Percentiles rank a stretch among this genome's conserved stretches.
Conservation (phyloP, 1,139 yeast genomes). For the Scheffersomyces lignicola region DNA sequence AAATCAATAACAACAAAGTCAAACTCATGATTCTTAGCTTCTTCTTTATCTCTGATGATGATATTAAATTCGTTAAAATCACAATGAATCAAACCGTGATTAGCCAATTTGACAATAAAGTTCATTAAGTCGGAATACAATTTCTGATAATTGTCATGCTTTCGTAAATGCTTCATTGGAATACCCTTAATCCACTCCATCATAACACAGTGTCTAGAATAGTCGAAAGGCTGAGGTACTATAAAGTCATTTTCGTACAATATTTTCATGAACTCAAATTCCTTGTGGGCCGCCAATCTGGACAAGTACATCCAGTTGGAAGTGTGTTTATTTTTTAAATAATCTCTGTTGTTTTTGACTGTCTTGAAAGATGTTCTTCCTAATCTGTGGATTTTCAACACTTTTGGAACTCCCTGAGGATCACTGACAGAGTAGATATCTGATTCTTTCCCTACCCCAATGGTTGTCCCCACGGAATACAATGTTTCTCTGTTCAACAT, state of each 20-base stretch:
- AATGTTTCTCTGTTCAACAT: conserved; percentile 73
- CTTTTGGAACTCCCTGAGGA: conserved; percentile 61
- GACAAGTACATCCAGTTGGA: conserved; percentile 93
- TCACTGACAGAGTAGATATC: conserved; percentile 90
- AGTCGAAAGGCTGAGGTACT: conserved; percentile 88
- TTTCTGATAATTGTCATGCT: conserved; percentile 65
- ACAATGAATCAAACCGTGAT: conserved; percentile 91
- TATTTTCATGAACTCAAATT: conserved; percentile 81
- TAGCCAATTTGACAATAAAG: conserved; percentile 79
- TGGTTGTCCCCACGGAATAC: conserved; percentile 79
- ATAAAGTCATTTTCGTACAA: conserved; percentile 72
- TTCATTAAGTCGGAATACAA: conserved; percentile 84
- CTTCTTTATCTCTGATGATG: conserved; percentile 69
- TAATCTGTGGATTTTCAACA: conserved; percentile 84
- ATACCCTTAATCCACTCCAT: conserved; percentile 90
- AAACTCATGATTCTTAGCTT: conserved; percentile 48
- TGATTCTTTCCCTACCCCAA: conserved; percentile 97
- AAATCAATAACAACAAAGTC: conserved; percentile 92
- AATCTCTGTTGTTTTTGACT: conserved; percentile 91
- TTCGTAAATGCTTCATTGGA: conserved; percentile 81
- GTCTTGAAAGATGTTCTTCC: conserved; percentile 93
- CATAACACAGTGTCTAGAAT: conserved; percentile 86
- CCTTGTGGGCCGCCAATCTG: conserved; percentile 87
- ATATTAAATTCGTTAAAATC: conserved; percentile 97
- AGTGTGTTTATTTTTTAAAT: conserved; percentile 65